phyloP scores from a whole-genome alignment of 1,284 basidiomycete species.

The Irpex lacteus region DNA sequence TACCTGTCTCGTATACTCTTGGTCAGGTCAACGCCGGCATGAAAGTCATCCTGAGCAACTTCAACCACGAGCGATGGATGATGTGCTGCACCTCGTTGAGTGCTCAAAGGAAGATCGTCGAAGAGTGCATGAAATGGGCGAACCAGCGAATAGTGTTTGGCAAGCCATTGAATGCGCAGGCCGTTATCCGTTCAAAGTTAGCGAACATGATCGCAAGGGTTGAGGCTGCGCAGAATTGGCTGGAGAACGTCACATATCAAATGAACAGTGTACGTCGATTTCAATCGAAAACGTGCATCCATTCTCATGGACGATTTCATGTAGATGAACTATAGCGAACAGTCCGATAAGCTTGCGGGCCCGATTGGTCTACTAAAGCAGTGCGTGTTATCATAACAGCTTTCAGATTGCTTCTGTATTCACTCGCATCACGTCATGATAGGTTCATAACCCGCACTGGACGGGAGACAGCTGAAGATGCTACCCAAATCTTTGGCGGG shows the following conservation, averaged over 20 bases:
- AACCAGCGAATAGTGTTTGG: constrained; percentile 85
- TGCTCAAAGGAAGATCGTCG: constrained; percentile 69
- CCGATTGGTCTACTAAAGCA: constrained; percentile 72
- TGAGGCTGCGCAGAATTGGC: constrained; percentile 87
- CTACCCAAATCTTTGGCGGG: constrained; percentile 53
- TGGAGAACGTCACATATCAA: constrained; percentile 86
- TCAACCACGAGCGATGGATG: constrained; percentile 89
- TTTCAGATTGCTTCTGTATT: background rate
- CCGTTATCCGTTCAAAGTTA: constrained; percentile 90
- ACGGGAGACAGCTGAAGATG: constrained; percentile 69
- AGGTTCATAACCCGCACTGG: constrained; percentile 68
- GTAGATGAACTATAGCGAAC: constrained; percentile 80
- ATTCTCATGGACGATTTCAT: background rate
- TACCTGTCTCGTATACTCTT: constrained; percentile 84
- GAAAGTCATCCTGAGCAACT: constrained; percentile 83
- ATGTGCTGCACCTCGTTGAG: constrained; percentile 71
- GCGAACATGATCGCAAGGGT: constrained; percentile 88
- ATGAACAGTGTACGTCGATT: constrained; percentile 78
- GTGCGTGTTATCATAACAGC: constrained; percentile 34
- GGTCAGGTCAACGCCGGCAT: constrained; percentile 86
- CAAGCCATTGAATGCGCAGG: constrained; percentile 84
- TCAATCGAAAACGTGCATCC: background rate
- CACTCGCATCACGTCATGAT: constrained; percentile 7
- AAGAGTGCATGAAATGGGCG: constrained; percentile 86
- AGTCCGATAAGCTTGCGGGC: constrained; percentile 72